Evolutionary conservation across 2,329 filamentous ascomycete species (phyloP).

Genomic region (Penicillium crustosum): DNA sequence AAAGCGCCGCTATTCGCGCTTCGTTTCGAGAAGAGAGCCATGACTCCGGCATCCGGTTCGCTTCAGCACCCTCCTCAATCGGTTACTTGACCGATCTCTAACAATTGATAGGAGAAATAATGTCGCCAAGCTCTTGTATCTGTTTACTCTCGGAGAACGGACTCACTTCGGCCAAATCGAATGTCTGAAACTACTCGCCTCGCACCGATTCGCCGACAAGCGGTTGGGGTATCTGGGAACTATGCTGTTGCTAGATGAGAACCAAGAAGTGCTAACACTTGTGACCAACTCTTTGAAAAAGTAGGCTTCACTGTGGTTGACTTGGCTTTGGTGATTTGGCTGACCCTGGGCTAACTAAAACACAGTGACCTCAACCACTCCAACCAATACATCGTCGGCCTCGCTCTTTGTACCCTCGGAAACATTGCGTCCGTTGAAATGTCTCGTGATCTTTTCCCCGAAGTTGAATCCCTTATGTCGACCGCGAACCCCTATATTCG

Average conservation of each 20-base stretch:
- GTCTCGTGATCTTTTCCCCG: constrained; percentile 93
- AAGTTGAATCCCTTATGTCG: constrained; percentile 87
- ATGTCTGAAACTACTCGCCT: constrained; percentile 95
- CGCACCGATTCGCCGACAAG: constrained; percentile 96
- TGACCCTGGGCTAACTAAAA: constrained; percentile 34
- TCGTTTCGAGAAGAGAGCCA: constrained; percentile 97
- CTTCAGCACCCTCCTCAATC: constrained; percentile 17
- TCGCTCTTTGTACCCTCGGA: constrained; percentile 91
- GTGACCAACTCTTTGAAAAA: constrained; percentile 98
- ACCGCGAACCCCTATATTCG: constrained; percentile 98
- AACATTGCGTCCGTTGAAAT: constrained; percentile 98
- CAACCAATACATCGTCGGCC: constrained; percentile 96
- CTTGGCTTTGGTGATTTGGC: background rate
- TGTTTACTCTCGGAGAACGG: constrained; percentile 94
- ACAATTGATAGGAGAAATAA: constrained; percentile 77
- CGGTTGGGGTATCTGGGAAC: constrained; percentile 92
- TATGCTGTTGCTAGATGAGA: constrained; percentile 94
- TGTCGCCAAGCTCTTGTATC: constrained; percentile 95
- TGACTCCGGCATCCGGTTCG: constrained; percentile 84
- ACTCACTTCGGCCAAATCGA: constrained; percentile 99
- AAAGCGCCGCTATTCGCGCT: constrained; percentile 94
- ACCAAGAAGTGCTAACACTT: constrained; percentile 94
- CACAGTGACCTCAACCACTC: constrained; percentile 88
- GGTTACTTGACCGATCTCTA: constrained; percentile 17
- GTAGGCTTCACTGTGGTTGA: constrained; percentile 51